Base-by-base conservation (phyloP, 164 flowering plant genomes). In the Chimonanthus salicifolius region DNA sequence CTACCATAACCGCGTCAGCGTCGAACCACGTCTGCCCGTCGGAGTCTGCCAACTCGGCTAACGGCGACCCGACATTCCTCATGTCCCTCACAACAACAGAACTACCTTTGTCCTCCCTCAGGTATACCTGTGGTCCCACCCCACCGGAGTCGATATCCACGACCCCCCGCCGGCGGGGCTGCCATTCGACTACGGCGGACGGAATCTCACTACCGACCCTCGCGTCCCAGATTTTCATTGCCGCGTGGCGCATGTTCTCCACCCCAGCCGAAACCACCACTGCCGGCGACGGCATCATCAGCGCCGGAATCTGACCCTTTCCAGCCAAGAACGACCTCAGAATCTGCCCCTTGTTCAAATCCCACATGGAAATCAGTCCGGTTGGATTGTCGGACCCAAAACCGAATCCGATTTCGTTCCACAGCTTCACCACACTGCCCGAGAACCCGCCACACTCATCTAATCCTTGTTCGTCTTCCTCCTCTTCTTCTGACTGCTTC, bases 341-440 rank as follows among this genome's bases (percentile, higher is more conserved):
- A 15, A 50, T 77, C 51, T 69, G 74, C 4, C 76, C 78, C 1
- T 63, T 64, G 75, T 77, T 67, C 15, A 74, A 60, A 63, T 87
- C 92, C 81, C 80, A 84, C 20, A 85, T 51, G 8, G 88, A 77
- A 50, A 85, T 75, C 0, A 71, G 68, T 50, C 78, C 81, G 6
- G 68, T 64, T 0, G 79, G 58, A 51, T 51, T 16, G 10, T 84
- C 83, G 33, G 33, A 33, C 60, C 16, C 60, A 8, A 82, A 47
- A 1, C 85, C 87, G 3, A 86, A 71, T 2, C 84, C 87, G 3
- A 86, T 63, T 47, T 84, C 86, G 33, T 92, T 92, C 97, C 97
- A 93, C 0, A 91, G 80, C 80, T 89, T 93, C 13, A 93, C 98
- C 15, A 91, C 92, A 71, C 81, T 85, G 50, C 85, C 83, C 5